phyloP scores from a whole-genome alignment of 805 yeast species.

The Metschnikowia santaceciliae region DNA sequence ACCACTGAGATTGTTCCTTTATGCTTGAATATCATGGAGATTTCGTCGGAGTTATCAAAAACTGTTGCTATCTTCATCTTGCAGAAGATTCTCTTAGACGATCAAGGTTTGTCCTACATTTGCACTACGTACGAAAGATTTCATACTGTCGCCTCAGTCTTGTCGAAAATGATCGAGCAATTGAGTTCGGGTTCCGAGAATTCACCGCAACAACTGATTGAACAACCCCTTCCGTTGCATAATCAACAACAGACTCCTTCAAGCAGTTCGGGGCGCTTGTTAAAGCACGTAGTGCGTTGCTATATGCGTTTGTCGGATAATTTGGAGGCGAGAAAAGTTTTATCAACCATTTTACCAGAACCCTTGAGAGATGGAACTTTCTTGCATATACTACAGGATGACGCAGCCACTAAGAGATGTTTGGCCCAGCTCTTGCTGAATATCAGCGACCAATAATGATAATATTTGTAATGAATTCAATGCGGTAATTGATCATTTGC shows the following conservation, averaged over 20 bases:
- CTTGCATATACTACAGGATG: constrained; percentile 73
- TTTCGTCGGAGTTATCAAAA: constrained; percentile 87
- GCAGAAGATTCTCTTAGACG: constrained; percentile 88
- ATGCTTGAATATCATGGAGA: constrained; percentile 92
- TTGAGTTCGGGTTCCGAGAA: constrained; percentile 48
- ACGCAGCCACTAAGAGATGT: constrained; percentile 81
- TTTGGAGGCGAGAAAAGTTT: constrained; percentile 82
- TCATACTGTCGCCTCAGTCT: constrained; percentile 87
- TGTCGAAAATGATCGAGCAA: constrained; percentile 85
- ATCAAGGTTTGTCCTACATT: constrained; percentile 83
- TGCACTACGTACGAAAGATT: constrained; percentile 95
- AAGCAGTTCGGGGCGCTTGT: constrained; percentile 66
- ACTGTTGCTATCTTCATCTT: constrained; percentile 96
- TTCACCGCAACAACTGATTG: constrained; percentile 30
- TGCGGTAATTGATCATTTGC: neutral
- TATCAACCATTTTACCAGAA: constrained; percentile 79
- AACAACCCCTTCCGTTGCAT: constrained; percentile 2
- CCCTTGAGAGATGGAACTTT: constrained; percentile 87
- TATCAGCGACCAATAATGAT: constrained; percentile 31
- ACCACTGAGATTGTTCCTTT: constrained; percentile 97
- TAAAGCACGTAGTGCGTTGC: constrained; percentile 93
- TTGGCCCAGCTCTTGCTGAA: constrained; percentile 76
- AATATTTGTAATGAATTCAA: neutral
- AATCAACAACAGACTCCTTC: constrained; percentile 19
- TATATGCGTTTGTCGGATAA: constrained; percentile 88